Base-by-base conservation (phyloP, 129 eudicot species). In the Oenanthe sinensis region DNA sequence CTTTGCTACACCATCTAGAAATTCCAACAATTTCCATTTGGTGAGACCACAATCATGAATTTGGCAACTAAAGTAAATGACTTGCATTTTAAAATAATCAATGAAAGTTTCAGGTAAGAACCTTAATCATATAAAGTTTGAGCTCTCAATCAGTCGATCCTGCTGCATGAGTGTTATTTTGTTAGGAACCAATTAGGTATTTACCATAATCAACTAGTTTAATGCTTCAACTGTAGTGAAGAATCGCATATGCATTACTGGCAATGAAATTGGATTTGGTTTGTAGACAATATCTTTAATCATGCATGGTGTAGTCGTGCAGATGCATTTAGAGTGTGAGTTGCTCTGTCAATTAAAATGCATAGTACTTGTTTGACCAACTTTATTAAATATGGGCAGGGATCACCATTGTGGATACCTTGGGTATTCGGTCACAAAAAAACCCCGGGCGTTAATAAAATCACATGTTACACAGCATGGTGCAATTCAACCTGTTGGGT, bases 331-430 rank as follows among this genome's bases (percentile, higher is more conserved):
- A 10, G 16, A 60, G 36, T 58, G 26, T 60, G 68, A n/a, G 33
- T 48, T 48, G 52, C 26, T 60, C n/a, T 24, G 7, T 10, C 68
- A 60, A 13, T 60, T n/a, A 60, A 9, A 60, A 16, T 5, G 26
- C 9, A 55, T 81, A 39, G 46, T 60, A 77, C 69, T 55, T 74
- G 30, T 50, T 26, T 75, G 43, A 76, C 76, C 45, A 30, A 71
- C 50, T 30, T 46, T 28, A 28, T 75, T 86, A 73, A 62, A 30
- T 65, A 26, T 52, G 78, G 82, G 65, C 84, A 95, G 98, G 98
- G 97, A 91, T 81, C 76, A 30, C 73, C 98, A 90, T 78, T 95
- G 97, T 76, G 91, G 86, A 47, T 83, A 83, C 42, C 79, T 91
- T 36, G 98, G 98, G 16, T 90, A 88, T 84, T 75, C 76, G 48